These are phyloP conservation scores for Aspergillus fumigatus DNA, from an alignment of 2,329 filamentous ascomycete species.

Conservation along the genomic window DNA sequence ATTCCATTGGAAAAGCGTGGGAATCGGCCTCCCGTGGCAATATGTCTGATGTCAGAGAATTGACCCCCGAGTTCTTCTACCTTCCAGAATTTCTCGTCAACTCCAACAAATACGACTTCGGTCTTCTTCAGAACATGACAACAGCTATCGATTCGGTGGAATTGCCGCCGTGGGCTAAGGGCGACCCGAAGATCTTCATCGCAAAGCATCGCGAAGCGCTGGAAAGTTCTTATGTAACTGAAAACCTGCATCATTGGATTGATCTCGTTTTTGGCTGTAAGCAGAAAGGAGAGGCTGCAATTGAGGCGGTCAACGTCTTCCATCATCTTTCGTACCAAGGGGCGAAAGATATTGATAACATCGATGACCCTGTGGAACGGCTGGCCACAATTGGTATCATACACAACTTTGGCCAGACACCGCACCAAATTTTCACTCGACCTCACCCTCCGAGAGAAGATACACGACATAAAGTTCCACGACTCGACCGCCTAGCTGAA, in stretches of 20 bases:
- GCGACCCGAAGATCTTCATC: constrained; percentile 92
- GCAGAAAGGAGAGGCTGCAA: constrained; percentile 84
- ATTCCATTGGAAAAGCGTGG: constrained; percentile 89
- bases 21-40: constrained; percentile 81
- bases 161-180: constrained; percentile 95
- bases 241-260: constrained; percentile 89
- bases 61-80: constrained; percentile 97
- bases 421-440: constrained; percentile 85
- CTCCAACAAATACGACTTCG: constrained; percentile 91
- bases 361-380: constrained; percentile 80
- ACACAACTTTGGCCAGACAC: constrained; percentile 97
- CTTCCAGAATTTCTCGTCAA: constrained; percentile 94
- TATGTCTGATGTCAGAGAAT: constrained; percentile 88
- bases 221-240: constrained; percentile 87
- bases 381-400: constrained; percentile 91
- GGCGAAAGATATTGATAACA: constrained; percentile 85
- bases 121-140: constrained; percentile 73
- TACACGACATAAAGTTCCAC: constrained; percentile 57
- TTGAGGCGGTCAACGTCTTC: constrained; percentile 92
- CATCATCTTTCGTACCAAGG: constrained; percentile 94
- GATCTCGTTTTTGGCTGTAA: constrained; percentile 93
- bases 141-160: constrained; percentile 78
- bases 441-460: constrained; percentile 75
- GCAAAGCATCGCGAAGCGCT: constrained; percentile 92
- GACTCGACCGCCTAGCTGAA: constrained; percentile 74